Evolutionary conservation across 2,329 filamentous ascomycete species (phyloP).

Genomic region (Metarhizium robertsii): DNA sequence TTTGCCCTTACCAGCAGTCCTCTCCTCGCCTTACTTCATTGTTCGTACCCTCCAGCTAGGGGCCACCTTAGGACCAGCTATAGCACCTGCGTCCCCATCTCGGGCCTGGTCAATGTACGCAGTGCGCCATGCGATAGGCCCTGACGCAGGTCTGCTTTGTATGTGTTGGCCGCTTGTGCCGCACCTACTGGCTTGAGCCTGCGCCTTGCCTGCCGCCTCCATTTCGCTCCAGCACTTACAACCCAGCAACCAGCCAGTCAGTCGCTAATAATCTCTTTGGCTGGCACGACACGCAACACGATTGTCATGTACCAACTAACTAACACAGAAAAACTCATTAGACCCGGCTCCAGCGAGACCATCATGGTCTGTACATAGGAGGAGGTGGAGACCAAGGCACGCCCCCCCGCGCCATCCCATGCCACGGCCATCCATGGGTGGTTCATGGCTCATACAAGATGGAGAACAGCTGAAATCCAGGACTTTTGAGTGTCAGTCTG

Average conservation of each 20-base stretch:
- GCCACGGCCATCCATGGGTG: conserved; percentile 1
- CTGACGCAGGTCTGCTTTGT: conserved; percentile 2
- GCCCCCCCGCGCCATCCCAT: not conserved
- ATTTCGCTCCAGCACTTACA: conserved; percentile 1
- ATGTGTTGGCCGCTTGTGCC: conserved; percentile 3
- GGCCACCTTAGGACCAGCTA: not conserved
- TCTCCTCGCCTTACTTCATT: conserved; percentile 5
- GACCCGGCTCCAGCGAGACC: conserved; percentile 2
- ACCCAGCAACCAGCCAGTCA: not conserved
- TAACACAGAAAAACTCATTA: not conserved
- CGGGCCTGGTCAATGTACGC: not conserved
- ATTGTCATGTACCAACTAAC: not conserved
- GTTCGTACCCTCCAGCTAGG: not conserved
- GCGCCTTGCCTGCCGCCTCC: conserved; percentile 1
- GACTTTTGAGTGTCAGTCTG: not conserved
- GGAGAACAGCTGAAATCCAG: conserved; percentile 6
- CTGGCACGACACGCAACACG: not conserved
- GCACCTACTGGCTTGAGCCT: not conserved
- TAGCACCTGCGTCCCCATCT: not conserved
- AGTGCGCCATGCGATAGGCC: not conserved
- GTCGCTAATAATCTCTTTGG: not conserved
- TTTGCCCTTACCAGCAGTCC: conserved; percentile 5
- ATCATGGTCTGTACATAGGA: not conserved
- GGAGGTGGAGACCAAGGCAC: not conserved
- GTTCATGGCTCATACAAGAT: conserved; percentile 7